Percentiles rank a stretch among this genome's conserved stretches.
These are phyloP conservation scores for Trichoderma oligosporum DNA, from an alignment of 2,329 filamentous ascomycete species.

Conservation along the genomic window DNA sequence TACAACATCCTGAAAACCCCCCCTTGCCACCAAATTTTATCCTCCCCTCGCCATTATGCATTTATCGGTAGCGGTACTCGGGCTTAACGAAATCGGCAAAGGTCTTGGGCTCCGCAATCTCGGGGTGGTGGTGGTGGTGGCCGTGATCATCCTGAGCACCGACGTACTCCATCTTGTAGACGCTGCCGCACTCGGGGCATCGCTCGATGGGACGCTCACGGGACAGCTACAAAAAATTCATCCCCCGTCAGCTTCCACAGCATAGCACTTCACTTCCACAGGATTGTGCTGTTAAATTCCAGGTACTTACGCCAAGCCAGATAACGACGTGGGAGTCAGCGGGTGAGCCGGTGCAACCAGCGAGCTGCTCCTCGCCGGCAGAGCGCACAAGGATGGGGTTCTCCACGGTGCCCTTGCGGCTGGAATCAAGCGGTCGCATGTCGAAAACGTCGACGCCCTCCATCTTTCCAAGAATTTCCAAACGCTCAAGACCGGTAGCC, in stretches of 20 bases:
- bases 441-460: constrained; percentile 97
- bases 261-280: background rate
- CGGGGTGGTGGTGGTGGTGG: constrained; percentile 54
- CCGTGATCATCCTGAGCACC: constrained; percentile 69
- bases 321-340: constrained; percentile 85
- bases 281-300: background rate
- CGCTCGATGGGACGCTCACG: constrained; percentile 88
- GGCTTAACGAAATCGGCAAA: constrained; percentile 95
- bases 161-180: constrained; percentile 97
- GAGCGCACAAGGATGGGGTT: constrained; percentile 89
- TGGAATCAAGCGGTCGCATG: constrained; percentile 92
- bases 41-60: constrained; percentile 18
- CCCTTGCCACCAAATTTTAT: background rate
- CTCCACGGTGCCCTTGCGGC: constrained; percentile 83
- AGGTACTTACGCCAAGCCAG: constrained; percentile 79
- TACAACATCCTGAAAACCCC: constrained; percentile 19
- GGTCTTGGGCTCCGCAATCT: constrained; percentile 82
- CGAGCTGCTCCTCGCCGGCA: constrained; percentile 92
- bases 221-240: constrained; percentile 57
- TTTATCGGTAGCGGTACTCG: constrained; percentile 74
- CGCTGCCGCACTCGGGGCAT: constrained; percentile 93
- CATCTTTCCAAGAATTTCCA: constrained; percentile 99
- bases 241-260: constrained; percentile 1
- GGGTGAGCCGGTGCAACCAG: constrained; percentile 91
- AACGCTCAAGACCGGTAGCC: constrained; percentile 93